Evolutionary conservation across 1,139 yeast genomes (phyloP), one percentile per base, ranked within the genome.

Genomic region (Hemisphaericaspora subhashii): DNA sequence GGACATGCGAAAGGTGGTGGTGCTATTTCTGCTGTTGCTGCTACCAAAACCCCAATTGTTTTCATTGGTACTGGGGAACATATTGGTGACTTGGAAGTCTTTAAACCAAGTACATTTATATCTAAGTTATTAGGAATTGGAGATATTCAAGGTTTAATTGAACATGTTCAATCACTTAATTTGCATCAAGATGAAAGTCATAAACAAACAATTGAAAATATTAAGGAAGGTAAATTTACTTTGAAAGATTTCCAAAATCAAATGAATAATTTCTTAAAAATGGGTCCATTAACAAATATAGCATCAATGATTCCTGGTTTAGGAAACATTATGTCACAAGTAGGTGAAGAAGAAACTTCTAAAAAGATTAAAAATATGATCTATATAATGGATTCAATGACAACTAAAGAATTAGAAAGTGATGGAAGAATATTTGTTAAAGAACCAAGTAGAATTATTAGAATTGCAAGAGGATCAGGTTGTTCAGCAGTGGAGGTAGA

Each of bases 1-100:
- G 98, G 98, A 35, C 98, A 92, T 58, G 98, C 98, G 29, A 92
- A 86, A 65, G 98, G 98, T 60, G 98, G 98, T 68, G 98, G 98
- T 72, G 98, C 98, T 18, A 89, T 92, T 40, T 88, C 97, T 31
- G 98, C 98, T 0, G 98, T 92, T 39, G 98, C 98, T 1, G 95
- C 97, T 1, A 90, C 98, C 11, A 77, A 86, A 42, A 92, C 98
- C 0, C 98, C 98, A n/a, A 86, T 92, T 52, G 86, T 86, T 7
- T 92, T 92, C 58, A 92, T 92, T 43, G 98, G 98, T 76, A 90
- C 98, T 1, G 98, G 98, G 57, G 98, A 92, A 63, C 98, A 92
- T 59, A 86, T 90, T 34, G 87, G 86, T 41, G 98, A 92, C 60
- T 77, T 92, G 47, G 98, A 92, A 63, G 81, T 86, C 33, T 92